Base-by-base conservation (phyloP, 1,139 yeast genomes). In the Zygosaccharomyces pseudobailii region DNA sequence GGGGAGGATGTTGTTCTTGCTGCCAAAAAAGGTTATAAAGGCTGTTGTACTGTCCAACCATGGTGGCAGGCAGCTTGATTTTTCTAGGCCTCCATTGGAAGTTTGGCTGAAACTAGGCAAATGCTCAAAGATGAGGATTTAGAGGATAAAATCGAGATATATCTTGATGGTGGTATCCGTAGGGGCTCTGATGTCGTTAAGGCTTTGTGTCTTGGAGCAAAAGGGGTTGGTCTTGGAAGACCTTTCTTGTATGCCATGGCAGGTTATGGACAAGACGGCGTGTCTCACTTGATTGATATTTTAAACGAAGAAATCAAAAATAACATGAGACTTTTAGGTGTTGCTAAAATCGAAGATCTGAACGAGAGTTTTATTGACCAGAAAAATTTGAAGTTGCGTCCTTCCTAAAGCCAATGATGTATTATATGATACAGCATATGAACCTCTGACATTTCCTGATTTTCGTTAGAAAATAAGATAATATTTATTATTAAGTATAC, bases 311-410 rank as follows among this genome's bases (percentile, higher is more conserved):
- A 90, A 63, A 67, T 90, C 65, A 79, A 78, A 53, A 86, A 88
- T 90, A 82, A 84, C 66, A 87, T 90, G 96, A 75, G 96, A 55
- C 72, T 89, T 44, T 70, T 90, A 42, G 97, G 97, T 36, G 95
- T 79, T 25, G 79, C 78, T 21, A 74, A 72, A 24, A 70, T 90
- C 19, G 77, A 74, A 42, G 84, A 88, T 37, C 72, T 90, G 53
- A 72, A 78, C 54, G 49, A 46, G 19, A 40, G 44, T n/a, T 45
- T 53, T 8, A 45, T 53, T 17, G 56, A 53, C 23, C 23, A 38
- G 33, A 49, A 45, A 8, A 50, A 36, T 38, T 45, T 53, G 22
- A 33, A 38, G 8, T 34, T 51, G 21, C 51, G 50, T 13, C 46
- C n/a, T 50, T 37, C 54, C 55, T 9, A 47, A 45, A 22, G 46